Base-by-base conservation (phyloP, 2,329 filamentous ascomycete species). In the Penicillium griseofulvum region DNA sequence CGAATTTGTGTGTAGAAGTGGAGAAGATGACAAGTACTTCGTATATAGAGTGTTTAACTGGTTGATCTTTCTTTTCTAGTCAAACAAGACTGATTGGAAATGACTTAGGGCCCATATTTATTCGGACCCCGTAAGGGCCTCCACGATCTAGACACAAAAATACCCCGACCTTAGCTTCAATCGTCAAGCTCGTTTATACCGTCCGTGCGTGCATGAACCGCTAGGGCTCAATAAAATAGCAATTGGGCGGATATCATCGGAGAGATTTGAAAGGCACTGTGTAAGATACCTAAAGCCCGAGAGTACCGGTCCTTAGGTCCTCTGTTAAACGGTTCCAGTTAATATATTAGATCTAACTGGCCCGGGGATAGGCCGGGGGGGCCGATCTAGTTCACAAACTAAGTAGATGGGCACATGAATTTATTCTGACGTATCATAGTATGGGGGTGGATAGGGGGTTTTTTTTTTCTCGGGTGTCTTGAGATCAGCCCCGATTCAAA, bases 71-170 rank as follows among this genome's bases (percentile, higher is more conserved):
- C 44, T 34, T 56, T 56, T 45, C 43, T 41, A 50, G 39, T 51
- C 48, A 42, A 44, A 44, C 52, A 52, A 58, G 28, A 59, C 52
- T 47, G 52, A 49, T 52, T 57, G 37, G 48, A 53, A 46, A 50
- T 24, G 36, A 49, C n/a, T 26, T 45, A 38, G 43, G 45, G 37
- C 41, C 49, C 49, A 53, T 52, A 52, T 12, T 22, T 24, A 10
- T 45, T 50, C 22, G 26, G 43, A 47, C 12, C 45, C 36, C 43
- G 45, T 53, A 50, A 51, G 54, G 29, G 34, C 9, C 22, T 22
- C 28, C 44, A 58, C 50, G 54, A 65, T 64, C 62, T 64, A 63
- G 63, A 53, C 58, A 65, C 59, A 24, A 16, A 24, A 33, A n/a
- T n/a, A n/a, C n/a, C n/a, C 31, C 31, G 19, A 31, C 38, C 43